Base-by-base conservation (phyloP, 805 yeast genomes). In the Saccharomyces mikatae region DNA sequence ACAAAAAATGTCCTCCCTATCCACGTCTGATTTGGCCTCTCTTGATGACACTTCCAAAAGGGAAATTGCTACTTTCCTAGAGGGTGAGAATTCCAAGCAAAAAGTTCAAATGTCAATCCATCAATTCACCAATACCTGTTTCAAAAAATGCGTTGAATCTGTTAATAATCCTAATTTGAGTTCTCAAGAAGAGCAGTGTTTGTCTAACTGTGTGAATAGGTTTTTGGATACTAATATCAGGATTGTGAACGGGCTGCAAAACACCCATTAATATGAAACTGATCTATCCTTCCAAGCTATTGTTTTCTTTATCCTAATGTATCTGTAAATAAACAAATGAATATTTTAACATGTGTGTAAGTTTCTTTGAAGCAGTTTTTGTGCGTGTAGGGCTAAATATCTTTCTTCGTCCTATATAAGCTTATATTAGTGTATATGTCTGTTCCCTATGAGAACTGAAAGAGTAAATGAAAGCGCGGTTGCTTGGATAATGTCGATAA, bases 71-170 rank as follows among this genome's bases (percentile, higher is more conserved):
- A 76, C 79, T 54, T 90, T 89, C 74, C 75, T 90, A 50, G 95
- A 89, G 67, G 74, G 85, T 13, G 97, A 91, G 72, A 85, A 86
- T 67, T 80, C 94, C 58, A 89, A 87, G 74, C 84, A 92, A 54
- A 89, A 89, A 73, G 88, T 91, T 30, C 96, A 89, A 70, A 79
- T 80, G 74, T 82, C 95, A 32, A 87, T 91, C 57, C 96, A 91
- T 69, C 81, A 79, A 64, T 89, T 89, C 79, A 90, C 97, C 28
- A 91, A 89, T 67, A 77, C 85, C 76, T 91, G 98, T 70, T 91
- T 89, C 78, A 87, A 86, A 69, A 87, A 87, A 72, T 91, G 98
- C 71, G 79, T 89, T 52, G 74, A 71, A 22, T 56, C 72, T 4
- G 69, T 80, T 51, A 72, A 75, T 50, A 71, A 74, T 54, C 79